Conservation (phyloP, 768 basidiomycete species). For the Xerocomus brunneocitrinus region DNA sequence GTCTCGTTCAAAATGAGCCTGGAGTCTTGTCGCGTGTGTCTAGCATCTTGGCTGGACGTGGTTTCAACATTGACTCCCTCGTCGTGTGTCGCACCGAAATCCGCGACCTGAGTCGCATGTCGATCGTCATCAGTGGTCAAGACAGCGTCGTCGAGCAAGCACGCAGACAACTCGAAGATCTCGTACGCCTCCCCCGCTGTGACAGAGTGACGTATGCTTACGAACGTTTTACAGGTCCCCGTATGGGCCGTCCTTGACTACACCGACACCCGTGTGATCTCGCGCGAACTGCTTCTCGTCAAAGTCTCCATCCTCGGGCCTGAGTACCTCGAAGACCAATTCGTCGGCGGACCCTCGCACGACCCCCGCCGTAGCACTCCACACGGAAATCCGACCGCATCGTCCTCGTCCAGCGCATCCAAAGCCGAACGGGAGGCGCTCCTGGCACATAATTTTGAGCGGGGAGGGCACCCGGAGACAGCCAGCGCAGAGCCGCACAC, state of each 20-base stretch:
- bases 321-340: slow-evolving; percentile 92
- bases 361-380: slow-evolving; percentile 51
- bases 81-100: slow-evolving; percentile 98
- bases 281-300: slow-evolving; percentile 89
- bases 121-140: slow-evolving; percentile 93
- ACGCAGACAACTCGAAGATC: slow-evolving; percentile 89
- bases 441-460: slow-evolving; percentile 78
- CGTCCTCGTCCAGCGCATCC: slow-evolving; percentile 28
- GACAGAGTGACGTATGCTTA: not conserved
- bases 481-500: slow-evolving; percentile 12
- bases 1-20: slow-evolving; percentile 98
- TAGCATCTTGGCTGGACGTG: slow-evolving; percentile 93
- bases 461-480: slow-evolving; percentile 40
- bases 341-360: slow-evolving; percentile 79
- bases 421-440: slow-evolving; percentile 69
- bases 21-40: slow-evolving; percentile 98
- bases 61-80: slow-evolving; percentile 98
- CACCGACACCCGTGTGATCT: slow-evolving; percentile 85
- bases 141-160: slow-evolving; percentile 98
- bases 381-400: not conserved
- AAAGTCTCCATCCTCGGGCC: slow-evolving; percentile 97
- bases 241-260: slow-evolving; percentile 99
- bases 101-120: slow-evolving; percentile 95
- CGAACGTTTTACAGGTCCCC: slow-evolving; percentile 61
- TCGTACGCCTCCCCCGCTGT: slow-evolving; percentile 54